Evolutionary conservation across 192 early-diverging fungal species (phyloP), one percentile per base, ranked within the genome.

Genomic region (Backusella parvicylindrica): DNA sequence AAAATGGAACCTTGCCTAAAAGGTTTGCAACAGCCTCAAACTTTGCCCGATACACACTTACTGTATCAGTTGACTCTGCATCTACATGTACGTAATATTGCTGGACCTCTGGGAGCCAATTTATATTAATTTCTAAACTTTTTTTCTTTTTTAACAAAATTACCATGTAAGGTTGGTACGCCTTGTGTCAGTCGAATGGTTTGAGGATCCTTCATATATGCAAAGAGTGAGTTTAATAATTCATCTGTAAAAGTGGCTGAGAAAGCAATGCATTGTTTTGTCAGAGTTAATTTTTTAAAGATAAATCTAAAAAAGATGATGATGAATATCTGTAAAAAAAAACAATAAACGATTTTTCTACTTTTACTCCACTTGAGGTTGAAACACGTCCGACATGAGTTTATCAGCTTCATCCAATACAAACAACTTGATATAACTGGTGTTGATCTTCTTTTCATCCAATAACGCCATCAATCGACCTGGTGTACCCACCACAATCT

Each of bases 381-480:
- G 68, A 64, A 89, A 90, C 2, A 72, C 70, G 28, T 76, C 83
- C 18, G 84, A 84, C 85, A 90, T 89, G 30, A 90, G 32, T 70
- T 90, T 89, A 73, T 90, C 89, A 2, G 89, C 89, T 70, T 90
- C 89, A 56, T 90, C 89, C 68, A 90, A 56, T 21, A 90, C 86
- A 8, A 89, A 33, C 15, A 89, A 71, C 13, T 79, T 82, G 35
- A 90, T 77, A 3, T 80, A 36, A 32, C 72, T 75, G 1, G 84
- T 74, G 1, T 35, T 38, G 67, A 90, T 56, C 50, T 81, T 80
- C 0, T 80, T 76, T 1, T 79, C 68, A 15, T 77, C 41, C 31
- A 90, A 71, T 37, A 90, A 68, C 0, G 84, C 77, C 64, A 73
- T 76, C 3, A 90, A 30, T 47, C 89, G 71, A 74, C 84, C 86